These are phyloP conservation scores for Trichosporon sp. DNA, from an alignment of 1,284 basidiomycete genomes.

Conservation along the genomic window DNA sequence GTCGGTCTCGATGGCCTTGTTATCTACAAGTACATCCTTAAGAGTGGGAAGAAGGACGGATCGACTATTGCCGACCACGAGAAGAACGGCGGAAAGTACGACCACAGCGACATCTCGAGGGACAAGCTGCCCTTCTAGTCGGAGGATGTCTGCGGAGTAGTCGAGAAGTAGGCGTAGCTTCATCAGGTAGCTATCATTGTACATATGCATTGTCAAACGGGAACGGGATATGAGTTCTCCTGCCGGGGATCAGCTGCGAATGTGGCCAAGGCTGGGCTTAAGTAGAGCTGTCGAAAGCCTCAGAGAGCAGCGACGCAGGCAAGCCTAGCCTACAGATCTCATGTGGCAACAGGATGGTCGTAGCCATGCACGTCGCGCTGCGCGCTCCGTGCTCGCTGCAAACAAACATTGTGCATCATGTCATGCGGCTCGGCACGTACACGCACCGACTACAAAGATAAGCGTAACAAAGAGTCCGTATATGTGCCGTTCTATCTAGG, in stretches of 20 bases:
- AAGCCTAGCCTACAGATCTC: no score
- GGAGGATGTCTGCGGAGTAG: not conserved
- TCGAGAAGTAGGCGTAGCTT: not conserved
- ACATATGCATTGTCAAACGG: conserved; percentile 8
- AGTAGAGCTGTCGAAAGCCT: no score
- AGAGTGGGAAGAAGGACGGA: conserved; percentile 64
- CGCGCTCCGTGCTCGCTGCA: not conserved
- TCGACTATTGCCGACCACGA: conserved; percentile 61
- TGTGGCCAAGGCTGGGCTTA: no score
- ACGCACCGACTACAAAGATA: not conserved
- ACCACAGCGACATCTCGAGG: conserved; percentile 55
- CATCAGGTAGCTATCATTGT: not conserved
- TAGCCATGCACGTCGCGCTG: not conserved
- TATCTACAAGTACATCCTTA: conserved; percentile 89
- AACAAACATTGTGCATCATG: not conserved
- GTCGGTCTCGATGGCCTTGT: conserved; percentile 93
- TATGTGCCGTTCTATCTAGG: not conserved
- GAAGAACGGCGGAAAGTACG: conserved; percentile 61
- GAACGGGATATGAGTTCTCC: no score
- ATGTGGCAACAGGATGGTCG: no score
- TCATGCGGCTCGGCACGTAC: not conserved
- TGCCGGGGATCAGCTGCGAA: no score
- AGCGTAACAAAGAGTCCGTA: conserved; percentile 1
- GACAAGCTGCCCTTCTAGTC: conserved; percentile 37
- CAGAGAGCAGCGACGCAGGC: no score